phyloP scores from a whole-genome alignment of 208 protist genomes.

The Strigomonas galati region DNA sequence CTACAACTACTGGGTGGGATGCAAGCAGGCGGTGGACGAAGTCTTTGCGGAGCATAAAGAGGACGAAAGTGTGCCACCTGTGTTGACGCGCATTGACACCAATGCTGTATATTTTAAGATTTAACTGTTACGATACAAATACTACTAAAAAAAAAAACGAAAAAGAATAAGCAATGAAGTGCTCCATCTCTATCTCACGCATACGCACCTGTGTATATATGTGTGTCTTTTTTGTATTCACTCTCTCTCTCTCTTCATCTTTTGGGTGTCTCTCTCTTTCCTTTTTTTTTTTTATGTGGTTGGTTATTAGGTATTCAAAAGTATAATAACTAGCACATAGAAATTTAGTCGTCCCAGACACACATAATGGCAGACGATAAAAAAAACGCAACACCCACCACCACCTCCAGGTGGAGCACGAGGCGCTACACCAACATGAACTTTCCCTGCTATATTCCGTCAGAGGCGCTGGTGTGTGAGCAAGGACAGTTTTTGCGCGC shows the following conservation, averaged over 20 bases:
- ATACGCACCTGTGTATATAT: no score
- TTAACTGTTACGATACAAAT: no score
- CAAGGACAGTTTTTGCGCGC: slow-evolving; percentile 81
- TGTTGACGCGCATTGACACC: neutral
- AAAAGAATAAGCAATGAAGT: no score
- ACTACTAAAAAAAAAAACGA: no score
- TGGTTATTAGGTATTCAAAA: no score
- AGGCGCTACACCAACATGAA: slow-evolving; percentile 73
- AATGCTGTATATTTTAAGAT: slow-evolving; percentile 4
- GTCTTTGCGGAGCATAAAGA: slow-evolving; percentile 10
- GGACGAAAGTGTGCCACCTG: neutral
- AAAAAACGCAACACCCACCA: slow-evolving; percentile 19
- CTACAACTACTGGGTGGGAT: slow-evolving; percentile 80
- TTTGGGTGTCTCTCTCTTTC: no score
- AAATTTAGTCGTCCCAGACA: neutral
- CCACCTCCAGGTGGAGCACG: slow-evolving; percentile 70
- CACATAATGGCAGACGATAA: slow-evolving; percentile 23
- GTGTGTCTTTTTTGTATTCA: no score
- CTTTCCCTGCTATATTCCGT: slow-evolving; percentile 84
- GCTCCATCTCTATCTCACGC: no score
- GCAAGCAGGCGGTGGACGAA: slow-evolving; percentile 60
- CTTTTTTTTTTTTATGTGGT: neutral
- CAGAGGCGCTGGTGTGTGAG: slow-evolving; percentile 74
- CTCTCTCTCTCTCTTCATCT: no score
- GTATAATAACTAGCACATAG: no score